phyloP scores from a whole-genome alignment of 805 yeast genomes.

The Nakazawaea siamensis region DNA sequence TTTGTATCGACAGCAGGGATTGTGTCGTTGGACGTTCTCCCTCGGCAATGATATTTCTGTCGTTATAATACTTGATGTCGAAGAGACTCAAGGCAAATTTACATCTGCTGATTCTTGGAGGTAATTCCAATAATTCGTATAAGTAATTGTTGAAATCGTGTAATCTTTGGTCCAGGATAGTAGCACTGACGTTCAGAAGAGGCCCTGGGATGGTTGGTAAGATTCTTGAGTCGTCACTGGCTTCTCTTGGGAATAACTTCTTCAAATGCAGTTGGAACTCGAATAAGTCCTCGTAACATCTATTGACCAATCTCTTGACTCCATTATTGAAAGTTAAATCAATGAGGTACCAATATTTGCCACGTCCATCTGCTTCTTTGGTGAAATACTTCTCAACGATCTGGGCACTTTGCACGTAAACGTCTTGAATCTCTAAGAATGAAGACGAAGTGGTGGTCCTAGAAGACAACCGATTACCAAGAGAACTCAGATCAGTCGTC shows the following conservation, averaged over 20 bases:
- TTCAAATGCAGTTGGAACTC: conserved; percentile 81
- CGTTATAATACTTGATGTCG: conserved; percentile 57
- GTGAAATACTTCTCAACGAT: conserved; percentile 7
- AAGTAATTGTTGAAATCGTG: conserved; percentile 47
- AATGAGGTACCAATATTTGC: conserved; percentile 9
- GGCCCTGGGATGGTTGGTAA: conserved; percentile 97
- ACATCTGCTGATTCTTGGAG: conserved; percentile 66
- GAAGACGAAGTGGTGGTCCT: conserved; percentile 2
- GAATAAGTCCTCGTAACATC: conserved; percentile 93
- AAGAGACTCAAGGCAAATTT: conserved; percentile 65
- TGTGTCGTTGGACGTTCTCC: neutral
- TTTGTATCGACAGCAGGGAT: neutral
- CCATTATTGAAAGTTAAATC: conserved; percentile 6
- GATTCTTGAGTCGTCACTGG: conserved; percentile 71
- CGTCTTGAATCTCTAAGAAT: conserved; percentile 1
- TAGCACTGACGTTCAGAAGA: conserved; percentile 79
- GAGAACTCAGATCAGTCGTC: conserved; percentile 3
- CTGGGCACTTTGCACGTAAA: neutral
- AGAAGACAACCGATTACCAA: too few relatives aligned
- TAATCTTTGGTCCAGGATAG: conserved; percentile 43
- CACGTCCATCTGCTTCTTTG: conserved; percentile 9
- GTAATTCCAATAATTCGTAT: conserved; percentile 55
- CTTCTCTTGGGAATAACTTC: conserved; percentile 84
- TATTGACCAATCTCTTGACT: conserved; percentile 6
- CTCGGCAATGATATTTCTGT: conserved; percentile 2